Percentiles rank a stretch among this genome's conserved stretches.
These are phyloP conservation scores for Melaleuca alternifolia DNA, from an alignment of 345 rosid genomes.

Conservation along the genomic window DNA sequence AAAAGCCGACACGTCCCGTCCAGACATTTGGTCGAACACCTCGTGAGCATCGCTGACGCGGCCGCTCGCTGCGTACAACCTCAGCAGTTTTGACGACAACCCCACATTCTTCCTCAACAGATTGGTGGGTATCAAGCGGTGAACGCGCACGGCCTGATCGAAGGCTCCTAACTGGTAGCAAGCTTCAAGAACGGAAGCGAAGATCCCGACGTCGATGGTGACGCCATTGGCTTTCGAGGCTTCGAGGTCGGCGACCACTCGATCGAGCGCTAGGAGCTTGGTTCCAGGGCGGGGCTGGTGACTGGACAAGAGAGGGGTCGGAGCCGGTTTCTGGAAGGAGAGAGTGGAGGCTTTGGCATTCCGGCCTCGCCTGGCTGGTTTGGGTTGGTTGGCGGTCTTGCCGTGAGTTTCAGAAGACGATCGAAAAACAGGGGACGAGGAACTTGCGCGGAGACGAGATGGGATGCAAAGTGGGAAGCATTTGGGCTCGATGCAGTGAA, in stretches of 20 bases:
- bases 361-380: neutral
- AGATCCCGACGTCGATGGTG: slow-evolving; percentile 38
- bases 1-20: slow-evolving; percentile 40
- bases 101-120: slow-evolving; percentile 45
- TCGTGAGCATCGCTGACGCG: slow-evolving; percentile 49
- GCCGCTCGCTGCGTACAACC: slow-evolving; percentile 48
- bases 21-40: slow-evolving; percentile 73
- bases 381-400: neutral
- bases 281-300: slow-evolving; percentile 20
- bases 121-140: slow-evolving; percentile 38
- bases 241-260: slow-evolving; percentile 47
- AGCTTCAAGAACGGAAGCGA: slow-evolving; percentile 60
- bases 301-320: slow-evolving; percentile 40
- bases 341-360: neutral
- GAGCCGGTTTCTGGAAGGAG: slow-evolving; percentile 31
- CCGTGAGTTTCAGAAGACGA: neutral
- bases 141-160: slow-evolving; percentile 46
- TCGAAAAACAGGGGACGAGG: neutral
- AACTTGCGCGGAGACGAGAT: neutral
- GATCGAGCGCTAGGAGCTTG: slow-evolving; percentile 51
- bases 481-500: accelerated
- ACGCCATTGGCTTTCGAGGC: slow-evolving; percentile 42
- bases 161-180: slow-evolving; percentile 50
- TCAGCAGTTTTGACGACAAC: slow-evolving; percentile 47
- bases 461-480: neutral